These are phyloP conservation scores for Starmerella floris DNA, from an alignment of 805 yeast genomes.

Conservation along the genomic window DNA sequence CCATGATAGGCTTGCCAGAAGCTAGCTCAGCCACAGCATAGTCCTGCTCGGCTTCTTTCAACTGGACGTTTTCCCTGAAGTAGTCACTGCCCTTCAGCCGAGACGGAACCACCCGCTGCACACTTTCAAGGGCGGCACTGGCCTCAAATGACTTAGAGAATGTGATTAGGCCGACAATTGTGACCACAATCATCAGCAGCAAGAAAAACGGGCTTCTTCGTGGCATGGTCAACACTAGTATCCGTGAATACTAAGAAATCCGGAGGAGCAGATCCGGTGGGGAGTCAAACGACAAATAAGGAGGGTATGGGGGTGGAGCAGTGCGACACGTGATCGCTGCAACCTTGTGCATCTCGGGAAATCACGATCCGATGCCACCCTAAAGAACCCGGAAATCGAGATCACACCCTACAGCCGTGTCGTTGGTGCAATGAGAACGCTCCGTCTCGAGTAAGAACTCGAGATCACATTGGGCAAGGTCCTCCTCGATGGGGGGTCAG, in stretches of 20 bases:
- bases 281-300: too few relatives aligned
- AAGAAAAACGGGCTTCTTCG: neutral
- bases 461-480: too few relatives aligned
- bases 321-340: neutral
- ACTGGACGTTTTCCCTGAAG: too few relatives aligned
- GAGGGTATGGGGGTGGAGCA: too few relatives aligned
- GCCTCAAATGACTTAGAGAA: constrained; percentile 9
- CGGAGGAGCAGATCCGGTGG: neutral
- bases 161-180: constrained; percentile 2
- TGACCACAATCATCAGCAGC: neutral
- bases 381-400: too few relatives aligned
- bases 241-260: neutral
- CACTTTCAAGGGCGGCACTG: constrained; percentile 4
- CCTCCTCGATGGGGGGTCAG: too few relatives aligned
- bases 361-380: too few relatives aligned
- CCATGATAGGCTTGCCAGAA: constrained; percentile 60
- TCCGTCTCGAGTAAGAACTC: too few relatives aligned
- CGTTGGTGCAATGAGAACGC: too few relatives aligned
- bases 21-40: constrained; percentile 5
- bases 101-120: constrained; percentile 1
- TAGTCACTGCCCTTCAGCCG: neutral
- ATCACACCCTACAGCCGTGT: too few relatives aligned
- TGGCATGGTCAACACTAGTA: neutral
- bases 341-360: too few relatives aligned
- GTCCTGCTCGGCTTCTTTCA: neutral